Evolutionary conservation across 306 rosid genomes (phyloP).

Genomic region (cucumber (Cucumis sativus)): DNA sequence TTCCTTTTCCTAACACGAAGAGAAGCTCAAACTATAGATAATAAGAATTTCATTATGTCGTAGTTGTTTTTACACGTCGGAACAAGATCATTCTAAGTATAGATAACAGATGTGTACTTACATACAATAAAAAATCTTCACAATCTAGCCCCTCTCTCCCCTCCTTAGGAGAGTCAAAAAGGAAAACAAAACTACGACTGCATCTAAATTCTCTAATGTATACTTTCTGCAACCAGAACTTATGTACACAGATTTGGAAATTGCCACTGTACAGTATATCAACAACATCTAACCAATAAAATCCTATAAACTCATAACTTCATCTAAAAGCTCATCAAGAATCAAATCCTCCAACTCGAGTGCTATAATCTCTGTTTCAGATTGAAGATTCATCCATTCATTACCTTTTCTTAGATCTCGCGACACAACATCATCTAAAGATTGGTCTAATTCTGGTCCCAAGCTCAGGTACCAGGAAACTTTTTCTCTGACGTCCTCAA

Average conservation of each 20-base stretch:
- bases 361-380: constrained; percentile 51
- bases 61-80: no score
- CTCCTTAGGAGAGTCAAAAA: background rate
- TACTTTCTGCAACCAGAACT: background rate
- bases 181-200: background rate
- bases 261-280: background rate
- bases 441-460: constrained; percentile 68
- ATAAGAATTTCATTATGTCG: background rate
- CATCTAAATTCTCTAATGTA: background rate
- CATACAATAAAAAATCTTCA: background rate
- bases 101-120: background rate
- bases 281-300: background rate
- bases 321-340: constrained; percentile 60
- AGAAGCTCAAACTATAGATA: background rate
- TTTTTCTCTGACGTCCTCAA: constrained; percentile 39
- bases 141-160: background rate
- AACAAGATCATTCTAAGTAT: background rate
- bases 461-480: constrained; percentile 27
- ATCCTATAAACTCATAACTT: constrained; percentile 18
- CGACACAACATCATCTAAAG: constrained; percentile 61
- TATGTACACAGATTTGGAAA: background rate
- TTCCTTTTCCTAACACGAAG: background rate
- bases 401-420: constrained; percentile 43
- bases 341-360: constrained; percentile 71
- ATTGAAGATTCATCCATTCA: constrained; percentile 69